Conservation (phyloP, 768 basidiomycete genomes). For the Lactarius deliciosus region DNA sequence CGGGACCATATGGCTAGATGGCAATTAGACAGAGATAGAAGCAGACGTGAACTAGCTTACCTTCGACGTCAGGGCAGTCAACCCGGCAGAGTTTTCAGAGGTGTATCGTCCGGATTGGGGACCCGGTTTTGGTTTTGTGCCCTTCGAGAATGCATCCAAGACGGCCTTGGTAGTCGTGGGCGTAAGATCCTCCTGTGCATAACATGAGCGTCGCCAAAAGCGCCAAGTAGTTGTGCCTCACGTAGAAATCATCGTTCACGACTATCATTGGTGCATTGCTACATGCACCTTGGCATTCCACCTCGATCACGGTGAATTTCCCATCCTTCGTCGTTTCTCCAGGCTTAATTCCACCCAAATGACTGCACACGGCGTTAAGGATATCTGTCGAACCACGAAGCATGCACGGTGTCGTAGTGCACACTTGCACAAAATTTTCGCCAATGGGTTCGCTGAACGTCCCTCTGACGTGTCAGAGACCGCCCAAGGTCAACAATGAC, state of each 20-base stretch:
- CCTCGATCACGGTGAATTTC: constrained; percentile 97
- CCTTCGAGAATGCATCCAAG: constrained; percentile 75
- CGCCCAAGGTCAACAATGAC: background rate
- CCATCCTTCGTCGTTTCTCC: constrained; percentile 94
- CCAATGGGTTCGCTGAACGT: constrained; percentile 83
- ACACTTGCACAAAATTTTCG: constrained; percentile 93
- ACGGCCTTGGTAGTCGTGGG: constrained; percentile 72
- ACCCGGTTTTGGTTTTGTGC: constrained; percentile 88
- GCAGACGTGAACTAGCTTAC: constrained; percentile 40
- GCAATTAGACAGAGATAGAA: constrained; percentile 23
- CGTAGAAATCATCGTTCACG: constrained; percentile 95
- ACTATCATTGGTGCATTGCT: constrained; percentile 98
- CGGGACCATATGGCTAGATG: constrained; percentile 86
- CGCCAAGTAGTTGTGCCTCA: constrained; percentile 35
- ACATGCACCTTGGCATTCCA: constrained; percentile 98
- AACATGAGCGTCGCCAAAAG: constrained; percentile 29
- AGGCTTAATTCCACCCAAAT: constrained; percentile 80
- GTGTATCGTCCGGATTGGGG: constrained; percentile 86
- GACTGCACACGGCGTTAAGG: constrained; percentile 75
- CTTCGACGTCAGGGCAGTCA: constrained; percentile 77
- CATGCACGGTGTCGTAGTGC: constrained; percentile 99
- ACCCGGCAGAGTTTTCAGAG: constrained; percentile 90
- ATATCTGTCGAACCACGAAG: constrained; percentile 89
- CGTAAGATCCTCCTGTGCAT: constrained; percentile 76
- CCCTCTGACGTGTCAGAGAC: background rate